These are phyloP conservation scores for Globisporangium apiculatum DNA, from an alignment of 352 stramenopile genomes.

Conservation along the genomic window DNA sequence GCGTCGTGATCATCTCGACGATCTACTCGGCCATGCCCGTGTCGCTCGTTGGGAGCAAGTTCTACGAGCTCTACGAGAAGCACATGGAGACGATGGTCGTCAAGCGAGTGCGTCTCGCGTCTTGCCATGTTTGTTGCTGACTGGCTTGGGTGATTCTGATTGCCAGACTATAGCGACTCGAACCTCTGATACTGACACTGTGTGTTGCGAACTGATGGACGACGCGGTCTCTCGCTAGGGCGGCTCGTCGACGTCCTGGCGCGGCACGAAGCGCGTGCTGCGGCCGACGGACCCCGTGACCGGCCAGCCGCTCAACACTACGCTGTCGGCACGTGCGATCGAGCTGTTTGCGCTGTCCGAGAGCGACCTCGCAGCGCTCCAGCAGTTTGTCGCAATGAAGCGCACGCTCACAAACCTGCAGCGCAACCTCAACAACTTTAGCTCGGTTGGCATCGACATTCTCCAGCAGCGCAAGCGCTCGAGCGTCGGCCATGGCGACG, in stretches of 20 bases:
- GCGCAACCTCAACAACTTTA: conserved; percentile 38
- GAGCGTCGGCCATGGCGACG: conserved; percentile 1
- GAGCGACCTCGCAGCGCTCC: conserved; percentile 30
- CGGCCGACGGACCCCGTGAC: not conserved
- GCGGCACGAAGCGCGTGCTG: conserved; percentile 26
- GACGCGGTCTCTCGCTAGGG: conserved; percentile 15
- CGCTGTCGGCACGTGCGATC: not conserved
- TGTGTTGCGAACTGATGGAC: too few relatives aligned
- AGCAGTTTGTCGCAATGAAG: conserved; percentile 44
- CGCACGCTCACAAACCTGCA: conserved; percentile 45
- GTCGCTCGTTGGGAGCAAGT: conserved; percentile 63
- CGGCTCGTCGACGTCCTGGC: conserved; percentile 51
- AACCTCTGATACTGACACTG: too few relatives aligned
- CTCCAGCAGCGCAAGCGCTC: conserved; percentile 19
- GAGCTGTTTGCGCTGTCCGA: conserved; percentile 34
- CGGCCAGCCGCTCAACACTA: not conserved
- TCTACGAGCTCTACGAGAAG: conserved; percentile 62
- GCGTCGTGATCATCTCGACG: conserved; percentile 50
- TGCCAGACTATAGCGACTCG: too few relatives aligned
- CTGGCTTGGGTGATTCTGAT: too few relatives aligned
- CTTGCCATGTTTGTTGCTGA: too few relatives aligned
- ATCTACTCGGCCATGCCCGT: conserved; percentile 77
- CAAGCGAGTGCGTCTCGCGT: conserved; percentile 26
- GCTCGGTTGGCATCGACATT: conserved; percentile 20
- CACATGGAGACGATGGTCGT: conserved; percentile 57